Percentiles rank a stretch among this genome's conserved stretches.
These are phyloP conservation scores for Clonostachys chloroleuca DNA, from an alignment of 2,329 filamentous ascomycete species.

Conservation along the genomic window DNA sequence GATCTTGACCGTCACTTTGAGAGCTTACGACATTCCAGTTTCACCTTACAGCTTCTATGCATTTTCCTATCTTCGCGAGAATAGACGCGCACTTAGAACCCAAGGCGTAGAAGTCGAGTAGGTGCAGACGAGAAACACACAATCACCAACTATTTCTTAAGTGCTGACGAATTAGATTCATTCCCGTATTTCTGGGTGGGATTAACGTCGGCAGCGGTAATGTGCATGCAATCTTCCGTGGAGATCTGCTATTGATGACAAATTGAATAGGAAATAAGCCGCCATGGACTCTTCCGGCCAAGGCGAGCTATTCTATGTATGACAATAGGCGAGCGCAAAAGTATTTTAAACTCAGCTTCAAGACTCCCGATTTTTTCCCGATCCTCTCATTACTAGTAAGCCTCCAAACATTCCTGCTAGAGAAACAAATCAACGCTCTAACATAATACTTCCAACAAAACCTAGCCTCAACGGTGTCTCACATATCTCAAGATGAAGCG, in stretches of 20 bases:
- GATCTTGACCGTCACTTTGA: not conserved
- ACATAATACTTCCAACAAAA: slow-evolving; percentile 25
- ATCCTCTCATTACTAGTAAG: slow-evolving; percentile 32
- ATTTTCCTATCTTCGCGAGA: slow-evolving; percentile 53
- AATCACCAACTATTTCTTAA: not conserved
- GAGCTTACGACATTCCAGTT: slow-evolving; percentile 35
- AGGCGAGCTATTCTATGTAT: slow-evolving; percentile 50
- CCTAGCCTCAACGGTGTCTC: too few species aligned
- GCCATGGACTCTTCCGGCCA: slow-evolving; percentile 67
- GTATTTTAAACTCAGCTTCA: slow-evolving; percentile 27
- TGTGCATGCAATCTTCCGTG: slow-evolving; percentile 1
- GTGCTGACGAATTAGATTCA: slow-evolving; percentile 40
- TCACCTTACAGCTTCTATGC: slow-evolving; percentile 58
- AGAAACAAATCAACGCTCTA: slow-evolving; percentile 54
- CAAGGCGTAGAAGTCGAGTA: slow-evolving; percentile 65
- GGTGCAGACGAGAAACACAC: slow-evolving; percentile 14
- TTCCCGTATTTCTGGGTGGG: slow-evolving; percentile 68
- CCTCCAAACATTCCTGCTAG: slow-evolving; percentile 42
- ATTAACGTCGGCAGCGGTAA: slow-evolving; percentile 57
- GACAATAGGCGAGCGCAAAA: slow-evolving; percentile 30
- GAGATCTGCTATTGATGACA: not conserved
- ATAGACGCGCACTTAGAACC: slow-evolving; percentile 46
- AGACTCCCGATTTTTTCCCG: slow-evolving; percentile 27
- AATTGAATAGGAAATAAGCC: slow-evolving; percentile 60
- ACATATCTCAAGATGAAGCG: slow-evolving; percentile 50